Base-by-base conservation (phyloP, 2,329 filamentous ascomycete species). In the Ploettnerulaceae sp. region DNA sequence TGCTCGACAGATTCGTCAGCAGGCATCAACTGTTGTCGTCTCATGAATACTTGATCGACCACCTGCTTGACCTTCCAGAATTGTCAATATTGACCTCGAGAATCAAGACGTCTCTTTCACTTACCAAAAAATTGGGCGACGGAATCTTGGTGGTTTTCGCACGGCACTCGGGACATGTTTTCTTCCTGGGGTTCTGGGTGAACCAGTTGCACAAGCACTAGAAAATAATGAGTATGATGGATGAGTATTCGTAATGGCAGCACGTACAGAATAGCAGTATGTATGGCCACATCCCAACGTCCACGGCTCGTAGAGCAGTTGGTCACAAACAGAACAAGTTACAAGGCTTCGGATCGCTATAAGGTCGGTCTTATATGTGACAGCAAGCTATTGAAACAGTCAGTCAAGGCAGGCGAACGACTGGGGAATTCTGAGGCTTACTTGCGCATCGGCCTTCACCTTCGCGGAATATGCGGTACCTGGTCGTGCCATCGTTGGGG, bases 141-240 rank as follows among this genome's bases (percentile, higher is more conserved):
- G 82, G 82, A 54, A 76, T 68, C 21, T 75, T 66, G 53, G 69
- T 74, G 47, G 85, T 76, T 26, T 70, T 66, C 3, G 75, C 69
- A 49, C 82, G 74, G 61, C 82, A 86, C 61, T 85, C 81, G 12
- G 82, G 82, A 63, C 82, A 86, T 57, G 81, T 81, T 62, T 81
- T 82, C 58, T 76, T 79, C 33, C 66, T 67, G 60, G 68, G 74
- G 56, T 75, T 58, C 14, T 62, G 60, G 15, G 61, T 46, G 42
- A 67, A 66, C 64, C 58, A 66, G 50, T 56, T 66, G 28, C 63
- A 63, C 24, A 68, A 52, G 48, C 65, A 67, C 59, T 62, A 15
- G 15, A 20, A 35, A 18, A 12, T 32, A 28, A 39, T 64, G 47
- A 62, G 54, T 33, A 17, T 7, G 3, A 33, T 21, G 18, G 14